A percentile compares a stretch with the other conserved stretches of the same genome.
phyloP scores from a whole-genome alignment of 2,329 filamentous ascomycete genomes.

The Diplodia mutila region DNA sequence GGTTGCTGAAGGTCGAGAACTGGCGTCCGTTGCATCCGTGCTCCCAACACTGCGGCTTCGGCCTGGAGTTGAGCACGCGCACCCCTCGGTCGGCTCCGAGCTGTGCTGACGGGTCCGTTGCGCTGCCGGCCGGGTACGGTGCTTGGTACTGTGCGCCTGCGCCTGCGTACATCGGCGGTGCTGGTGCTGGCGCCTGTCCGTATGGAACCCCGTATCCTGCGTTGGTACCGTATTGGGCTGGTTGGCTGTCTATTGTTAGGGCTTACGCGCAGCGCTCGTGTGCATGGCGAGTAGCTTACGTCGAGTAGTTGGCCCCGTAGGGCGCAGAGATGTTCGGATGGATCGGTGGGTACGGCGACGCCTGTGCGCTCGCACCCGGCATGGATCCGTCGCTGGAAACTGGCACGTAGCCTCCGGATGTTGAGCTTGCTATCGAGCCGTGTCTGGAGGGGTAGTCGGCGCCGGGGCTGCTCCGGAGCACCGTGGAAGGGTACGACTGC shows the following conservation, averaged over 20 bases:
- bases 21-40: slow-evolving; percentile 95
- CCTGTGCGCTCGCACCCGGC: slow-evolving; percentile 34
- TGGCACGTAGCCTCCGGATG: slow-evolving; percentile 33
- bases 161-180: slow-evolving; percentile 41
- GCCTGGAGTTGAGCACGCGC: slow-evolving; percentile 73
- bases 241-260: slow-evolving; percentile 31
- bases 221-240: slow-evolving; percentile 38
- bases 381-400: slow-evolving; percentile 32
- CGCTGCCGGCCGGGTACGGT: slow-evolving; percentile 35
- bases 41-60: slow-evolving; percentile 97
- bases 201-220: slow-evolving; percentile 38
- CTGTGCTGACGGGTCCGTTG: slow-evolving; percentile 32
- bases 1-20: slow-evolving; percentile 95
- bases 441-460: slow-evolving; percentile 19
- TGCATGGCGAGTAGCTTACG: slow-evolving; percentile 31
- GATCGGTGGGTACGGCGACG: slow-evolving; percentile 39
- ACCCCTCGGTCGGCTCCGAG: slow-evolving; percentile 49
- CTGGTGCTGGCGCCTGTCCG: slow-evolving; percentile 31
- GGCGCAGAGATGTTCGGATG: slow-evolving; percentile 37
- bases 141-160: slow-evolving; percentile 37
- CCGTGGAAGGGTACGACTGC: slow-evolving; percentile 15
- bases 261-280: background rate
- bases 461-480: slow-evolving; percentile 23
- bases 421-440: slow-evolving; percentile 34
- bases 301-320: slow-evolving; percentile 39